phyloP scores from a whole-genome alignment of 768 basidiomycete species.

The Psilocybe cubensis region DNA sequence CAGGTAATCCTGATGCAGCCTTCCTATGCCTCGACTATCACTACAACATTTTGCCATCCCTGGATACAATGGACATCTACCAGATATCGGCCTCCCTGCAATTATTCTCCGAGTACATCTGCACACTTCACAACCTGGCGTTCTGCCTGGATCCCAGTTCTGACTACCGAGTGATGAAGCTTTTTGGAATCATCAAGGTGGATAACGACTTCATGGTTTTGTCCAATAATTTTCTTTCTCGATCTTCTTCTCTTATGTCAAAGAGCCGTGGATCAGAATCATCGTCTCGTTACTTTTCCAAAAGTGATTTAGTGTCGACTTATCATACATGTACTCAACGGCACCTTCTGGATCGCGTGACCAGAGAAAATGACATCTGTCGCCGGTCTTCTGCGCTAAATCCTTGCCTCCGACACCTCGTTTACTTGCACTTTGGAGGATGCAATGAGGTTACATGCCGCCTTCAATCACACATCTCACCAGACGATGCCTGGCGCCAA shows the following conservation, averaged over 20 bases:
- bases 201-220: slow-evolving; percentile 32
- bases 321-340: slow-evolving; percentile 9
- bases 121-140: slow-evolving; percentile 30
- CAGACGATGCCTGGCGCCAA: slow-evolving; percentile 40
- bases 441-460: slow-evolving; percentile 40
- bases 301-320: not conserved
- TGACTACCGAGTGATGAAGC: slow-evolving; percentile 23
- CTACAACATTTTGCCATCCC: slow-evolving; percentile 31
- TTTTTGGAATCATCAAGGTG: slow-evolving; percentile 38
- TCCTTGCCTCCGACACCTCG: slow-evolving; percentile 26
- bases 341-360: slow-evolving; percentile 17
- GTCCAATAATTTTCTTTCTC: slow-evolving; percentile 27
- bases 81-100: slow-evolving; percentile 33
- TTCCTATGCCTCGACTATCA: slow-evolving; percentile 48
- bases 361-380: slow-evolving; percentile 12
- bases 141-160: slow-evolving; percentile 31
- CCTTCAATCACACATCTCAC: slow-evolving; percentile 37
- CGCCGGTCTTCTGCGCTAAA: not conserved
- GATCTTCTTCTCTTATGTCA: not conserved
- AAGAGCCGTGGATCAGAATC: not conserved
- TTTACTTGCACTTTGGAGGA: slow-evolving; percentile 22
- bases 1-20: slow-evolving; percentile 33
- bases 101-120: slow-evolving; percentile 38
- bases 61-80: slow-evolving; percentile 24
- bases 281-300: not conserved